These are phyloP conservation scores for Chrysosporium queenslandicum DNA, from an alignment of 2,329 filamentous ascomycete genomes.

Conservation along the genomic window DNA sequence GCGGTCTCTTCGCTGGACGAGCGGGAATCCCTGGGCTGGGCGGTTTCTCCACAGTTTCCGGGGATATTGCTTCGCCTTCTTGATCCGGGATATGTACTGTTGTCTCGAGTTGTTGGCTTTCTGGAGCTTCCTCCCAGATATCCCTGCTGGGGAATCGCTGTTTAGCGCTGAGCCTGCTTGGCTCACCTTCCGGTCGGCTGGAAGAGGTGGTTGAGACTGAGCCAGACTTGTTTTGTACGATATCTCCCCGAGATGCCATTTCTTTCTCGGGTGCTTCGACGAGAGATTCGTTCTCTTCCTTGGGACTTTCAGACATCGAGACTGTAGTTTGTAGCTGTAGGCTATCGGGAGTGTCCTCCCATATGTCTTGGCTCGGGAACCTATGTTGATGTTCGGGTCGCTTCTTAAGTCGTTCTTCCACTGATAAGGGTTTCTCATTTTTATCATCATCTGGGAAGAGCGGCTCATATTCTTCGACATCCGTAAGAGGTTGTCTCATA, in stretches of 20 bases:
- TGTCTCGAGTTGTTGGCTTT: constrained; percentile 68
- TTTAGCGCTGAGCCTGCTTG: constrained; percentile 35
- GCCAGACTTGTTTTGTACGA: constrained; percentile 23
- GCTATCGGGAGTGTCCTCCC: constrained; percentile 91
- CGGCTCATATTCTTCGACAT: constrained; percentile 90
- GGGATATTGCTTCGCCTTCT: constrained; percentile 2
- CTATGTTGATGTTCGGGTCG: constrained; percentile 49
- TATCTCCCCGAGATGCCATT: constrained; percentile 32
- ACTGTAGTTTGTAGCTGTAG: constrained; percentile 68
- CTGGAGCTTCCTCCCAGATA: constrained; percentile 88
- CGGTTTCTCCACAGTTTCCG: constrained; percentile 25
- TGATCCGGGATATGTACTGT: constrained; percentile 51
- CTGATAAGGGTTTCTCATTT: constrained; percentile 44
- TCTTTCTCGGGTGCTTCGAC: constrained; percentile 43
- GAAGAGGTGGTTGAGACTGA: constrained; percentile 28
- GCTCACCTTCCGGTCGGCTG: constrained; percentile 18
- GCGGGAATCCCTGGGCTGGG: constrained; percentile 25
- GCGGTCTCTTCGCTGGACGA: constrained; percentile 27
- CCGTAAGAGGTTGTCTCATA: constrained; percentile 60
- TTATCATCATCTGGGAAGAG: constrained; percentile 74
- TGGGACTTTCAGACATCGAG: constrained; percentile 60
- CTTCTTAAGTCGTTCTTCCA: constrained; percentile 26
- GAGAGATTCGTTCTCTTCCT: constrained; percentile 32
- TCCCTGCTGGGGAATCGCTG: constrained; percentile 83
- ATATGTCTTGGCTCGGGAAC: constrained; percentile 92